Evolutionary conservation across 768 basidiomycete species (phyloP).

Genomic region (Leccinum ochraceum): DNA sequence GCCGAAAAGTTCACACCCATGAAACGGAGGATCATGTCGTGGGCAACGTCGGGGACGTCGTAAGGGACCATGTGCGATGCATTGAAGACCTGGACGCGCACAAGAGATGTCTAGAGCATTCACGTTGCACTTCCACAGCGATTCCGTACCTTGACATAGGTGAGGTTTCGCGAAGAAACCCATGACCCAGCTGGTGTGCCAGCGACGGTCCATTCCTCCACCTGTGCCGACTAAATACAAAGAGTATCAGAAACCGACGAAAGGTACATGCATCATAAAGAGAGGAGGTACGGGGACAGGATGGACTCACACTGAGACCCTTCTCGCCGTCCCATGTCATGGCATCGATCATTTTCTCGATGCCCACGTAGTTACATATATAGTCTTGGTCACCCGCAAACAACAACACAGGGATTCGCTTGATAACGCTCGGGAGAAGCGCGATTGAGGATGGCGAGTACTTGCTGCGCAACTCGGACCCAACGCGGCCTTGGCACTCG

Average conservation of each 20-base stretch:
- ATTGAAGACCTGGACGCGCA: constrained; percentile 66
- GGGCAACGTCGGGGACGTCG: constrained; percentile 84
- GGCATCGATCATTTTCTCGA: constrained; percentile 80
- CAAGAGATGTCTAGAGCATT: neutral
- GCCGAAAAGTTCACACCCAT: constrained; percentile 88
- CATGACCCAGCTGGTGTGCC: constrained; percentile 84
- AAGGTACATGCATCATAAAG: neutral
- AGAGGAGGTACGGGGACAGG: neutral
- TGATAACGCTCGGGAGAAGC: constrained; percentile 76
- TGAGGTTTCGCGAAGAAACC: constrained; percentile 86
- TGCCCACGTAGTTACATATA: constrained; percentile 94
- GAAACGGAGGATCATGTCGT: constrained; percentile 99
- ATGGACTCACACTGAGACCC: constrained; percentile 74
- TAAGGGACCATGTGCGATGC: constrained; percentile 96
- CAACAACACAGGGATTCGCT: constrained; percentile 80
- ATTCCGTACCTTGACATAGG: constrained; percentile 78
- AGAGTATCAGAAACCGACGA: constrained; percentile 3
- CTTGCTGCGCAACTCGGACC: constrained; percentile 55
- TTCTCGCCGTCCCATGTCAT: constrained; percentile 85
- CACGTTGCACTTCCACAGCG: neutral
- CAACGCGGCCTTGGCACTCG: constrained; percentile 78
- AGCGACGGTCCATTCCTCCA: constrained; percentile 75
- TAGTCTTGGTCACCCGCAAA: constrained; percentile 96
- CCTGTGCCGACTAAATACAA: constrained; percentile 56
- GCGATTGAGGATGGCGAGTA: constrained; percentile 68